Evolutionary conservation across 202 grass and related monocot species (phyloP).

Genomic region (Bolboschoenoplectus hybrid): DNA sequence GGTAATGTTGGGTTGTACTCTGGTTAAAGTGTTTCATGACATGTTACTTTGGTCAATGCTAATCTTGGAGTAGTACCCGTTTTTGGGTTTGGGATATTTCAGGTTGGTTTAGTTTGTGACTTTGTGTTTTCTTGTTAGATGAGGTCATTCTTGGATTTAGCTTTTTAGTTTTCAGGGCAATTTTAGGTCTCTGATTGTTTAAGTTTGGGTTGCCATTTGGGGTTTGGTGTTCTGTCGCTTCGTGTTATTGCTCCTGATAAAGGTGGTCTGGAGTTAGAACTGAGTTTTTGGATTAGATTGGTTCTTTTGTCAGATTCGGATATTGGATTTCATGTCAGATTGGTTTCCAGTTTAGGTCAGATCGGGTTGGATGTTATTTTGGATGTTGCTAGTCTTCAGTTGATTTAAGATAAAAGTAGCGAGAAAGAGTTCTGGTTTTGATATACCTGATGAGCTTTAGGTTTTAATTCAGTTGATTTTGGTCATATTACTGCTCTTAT

Average conservation of each 20-base stretch:
- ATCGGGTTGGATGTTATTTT: neutral
- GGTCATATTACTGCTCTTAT: neutral
- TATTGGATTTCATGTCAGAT: neutral
- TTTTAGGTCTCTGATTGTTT: neutral
- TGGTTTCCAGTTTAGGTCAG: slow-evolving; percentile 11
- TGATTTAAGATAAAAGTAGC: neutral
- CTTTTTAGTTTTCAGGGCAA: neutral
- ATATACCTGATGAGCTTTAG: neutral
- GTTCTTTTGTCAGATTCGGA: neutral
- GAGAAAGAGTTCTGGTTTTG: slow-evolving; percentile 8
- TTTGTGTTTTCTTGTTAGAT: neutral
- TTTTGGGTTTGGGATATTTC: neutral
- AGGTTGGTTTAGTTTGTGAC: neutral
- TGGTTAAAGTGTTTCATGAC: neutral
- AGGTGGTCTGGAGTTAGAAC: neutral
- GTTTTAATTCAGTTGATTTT: neutral
- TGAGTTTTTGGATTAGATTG: slow-evolving; percentile 10
- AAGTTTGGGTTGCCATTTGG: neutral
- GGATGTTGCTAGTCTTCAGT: neutral
- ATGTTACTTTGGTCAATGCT: slow-evolving; percentile 1
- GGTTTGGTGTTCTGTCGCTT: neutral
- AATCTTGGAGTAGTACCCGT: neutral
- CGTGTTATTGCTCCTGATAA: neutral
- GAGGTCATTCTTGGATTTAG: neutral
- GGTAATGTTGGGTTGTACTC: neutral